Evolutionary conservation across 2,329 filamentous ascomycete species (phyloP), one percentile per base, ranked within the genome.

Genomic region (Alternaria burnsii): DNA sequence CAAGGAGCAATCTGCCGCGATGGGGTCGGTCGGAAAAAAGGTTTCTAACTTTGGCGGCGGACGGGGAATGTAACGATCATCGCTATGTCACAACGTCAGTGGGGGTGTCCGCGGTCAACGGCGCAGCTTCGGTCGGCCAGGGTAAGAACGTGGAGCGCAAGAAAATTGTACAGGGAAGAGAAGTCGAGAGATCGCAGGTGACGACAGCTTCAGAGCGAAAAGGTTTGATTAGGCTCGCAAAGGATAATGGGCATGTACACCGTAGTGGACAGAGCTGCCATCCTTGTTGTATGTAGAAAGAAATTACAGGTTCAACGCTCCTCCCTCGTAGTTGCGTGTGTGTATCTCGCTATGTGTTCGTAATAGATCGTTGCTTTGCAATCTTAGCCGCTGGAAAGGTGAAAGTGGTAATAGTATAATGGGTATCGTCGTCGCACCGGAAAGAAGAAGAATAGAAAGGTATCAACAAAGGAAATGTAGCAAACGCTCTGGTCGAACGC

Each of bases 351-450:
- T 56, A 54, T 67, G 20, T 58, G 46, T 68, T 65, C 66, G 59
- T 69, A 66, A 63, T 43, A 42, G 64, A 61, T 68, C 61, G 59
- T 69, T 63, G 63, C 65, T 63, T 66, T 60, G 62, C 68, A 70
- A 66, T 71, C 64, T 69, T 67, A 63, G 61, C 68, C 66, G 62
- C 65, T 67, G 53, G 48, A 65, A 72, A 60, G 38, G 57, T 65
- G 61, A 59, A 65, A 52, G 20, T 57, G 62, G 59, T 65, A 70
- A 65, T 69, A 65, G 68, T 72, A 69, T 72, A 76, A 75, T 78
- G 75, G 75, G 75, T 78, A 78, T 78, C 75, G 73, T 76, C 61
- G 63, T 70, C 66, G 67, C 71, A 69, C 70, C 69, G 58, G 58
- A 69, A 66, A 58, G 50, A 55, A 66, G 63, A 59, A 59, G 61